These are phyloP conservation scores for Pseudotulostoma volvatum DNA, from an alignment of 495 filamentous ascomycete species.

Conservation along the genomic window DNA sequence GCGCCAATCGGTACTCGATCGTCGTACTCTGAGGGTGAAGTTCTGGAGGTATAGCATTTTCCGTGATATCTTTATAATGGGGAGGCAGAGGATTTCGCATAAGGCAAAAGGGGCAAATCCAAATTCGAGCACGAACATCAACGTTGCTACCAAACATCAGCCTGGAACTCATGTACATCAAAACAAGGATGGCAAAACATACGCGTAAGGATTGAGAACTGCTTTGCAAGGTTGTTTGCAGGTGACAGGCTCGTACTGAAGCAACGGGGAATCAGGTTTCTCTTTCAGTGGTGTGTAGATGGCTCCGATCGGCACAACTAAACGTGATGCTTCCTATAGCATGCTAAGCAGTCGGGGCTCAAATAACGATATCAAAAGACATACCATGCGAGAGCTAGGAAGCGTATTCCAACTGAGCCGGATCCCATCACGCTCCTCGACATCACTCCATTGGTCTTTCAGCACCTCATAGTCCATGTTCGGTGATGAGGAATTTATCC, in stretches of 20 bases:
- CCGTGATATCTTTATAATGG: conserved; percentile 98
- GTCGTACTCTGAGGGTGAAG: conserved; percentile 87
- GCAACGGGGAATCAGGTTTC: conserved; percentile 71
- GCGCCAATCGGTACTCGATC: conserved; percentile 89
- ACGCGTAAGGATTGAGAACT: conserved; percentile 96
- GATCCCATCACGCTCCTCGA: conserved; percentile 93
- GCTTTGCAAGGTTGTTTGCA: conserved; percentile 95
- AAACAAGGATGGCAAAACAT: conserved; percentile 14
- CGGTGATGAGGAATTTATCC: conserved; percentile 13
- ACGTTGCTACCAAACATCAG: conserved; percentile 53
- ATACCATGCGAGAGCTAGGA: conserved; percentile 91
- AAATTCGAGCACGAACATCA: conserved; percentile 82
- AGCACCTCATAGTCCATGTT: conserved; percentile 63
- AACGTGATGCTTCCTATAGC: conserved; percentile 76
- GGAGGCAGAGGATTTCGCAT: conserved; percentile 87
- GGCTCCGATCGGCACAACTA: conserved; percentile 94
- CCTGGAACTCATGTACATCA: not conserved
- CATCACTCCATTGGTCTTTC: conserved; percentile 95
- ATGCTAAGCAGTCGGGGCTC: not conserved
- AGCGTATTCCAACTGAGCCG: conserved; percentile 99
- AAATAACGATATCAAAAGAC: conserved; percentile 13
- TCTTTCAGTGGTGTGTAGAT: conserved; percentile 95
- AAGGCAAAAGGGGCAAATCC: conserved; percentile 98
- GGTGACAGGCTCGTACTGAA: conserved; percentile 93
- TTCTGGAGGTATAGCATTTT: conserved; percentile 87